Conservation (phyloP, 2,329 filamentous ascomycete genomes). For the Dactylellina leptospora region DNA sequence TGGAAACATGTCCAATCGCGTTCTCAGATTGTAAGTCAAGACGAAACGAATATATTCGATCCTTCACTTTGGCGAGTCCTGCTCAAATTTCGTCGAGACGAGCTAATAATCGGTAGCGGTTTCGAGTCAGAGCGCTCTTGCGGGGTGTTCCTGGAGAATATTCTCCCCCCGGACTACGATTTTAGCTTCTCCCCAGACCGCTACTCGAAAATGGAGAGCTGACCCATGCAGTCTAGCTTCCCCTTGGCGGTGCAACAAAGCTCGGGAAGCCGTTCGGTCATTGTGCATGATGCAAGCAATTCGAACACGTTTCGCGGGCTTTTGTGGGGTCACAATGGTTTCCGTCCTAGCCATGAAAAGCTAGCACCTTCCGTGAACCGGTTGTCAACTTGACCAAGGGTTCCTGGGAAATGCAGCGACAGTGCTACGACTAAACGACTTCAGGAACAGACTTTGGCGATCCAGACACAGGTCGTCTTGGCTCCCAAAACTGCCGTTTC, state of each 20-base stretch:
- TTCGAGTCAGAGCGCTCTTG: no score
- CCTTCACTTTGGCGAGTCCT: neutral
- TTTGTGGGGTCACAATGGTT: constrained; percentile 27
- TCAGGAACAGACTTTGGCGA: constrained; percentile 45
- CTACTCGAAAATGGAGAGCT: constrained; percentile 34
- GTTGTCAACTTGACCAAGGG: constrained; percentile 31
- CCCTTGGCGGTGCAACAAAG: constrained; percentile 46
- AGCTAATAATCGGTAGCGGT: no score
- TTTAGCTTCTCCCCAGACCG: no score
- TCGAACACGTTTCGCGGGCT: constrained; percentile 40
- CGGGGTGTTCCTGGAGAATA: constrained; percentile 13
- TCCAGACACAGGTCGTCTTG: constrained; percentile 15
- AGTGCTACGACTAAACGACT: constrained; percentile 33
- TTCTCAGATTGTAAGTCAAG: constrained; percentile 1
- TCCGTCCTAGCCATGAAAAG: constrained; percentile 29
- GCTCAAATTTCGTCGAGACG: constrained; percentile 26
- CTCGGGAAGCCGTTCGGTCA: constrained; percentile 49
- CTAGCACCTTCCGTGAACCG: constrained; percentile 39
- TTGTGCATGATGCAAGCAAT: constrained; percentile 52
- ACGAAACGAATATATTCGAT: constrained; percentile 7
- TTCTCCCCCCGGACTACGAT: no score
- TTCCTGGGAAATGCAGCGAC: constrained; percentile 31
- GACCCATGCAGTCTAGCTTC: constrained; percentile 40
- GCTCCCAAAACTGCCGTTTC: constrained; percentile 16
- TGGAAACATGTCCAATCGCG: neutral